Percentiles rank a stretch among this genome's conserved stretches.
Evolutionary conservation across 495 filamentous ascomycete species (phyloP).

Genomic region (Astrocystis sublimbata): DNA sequence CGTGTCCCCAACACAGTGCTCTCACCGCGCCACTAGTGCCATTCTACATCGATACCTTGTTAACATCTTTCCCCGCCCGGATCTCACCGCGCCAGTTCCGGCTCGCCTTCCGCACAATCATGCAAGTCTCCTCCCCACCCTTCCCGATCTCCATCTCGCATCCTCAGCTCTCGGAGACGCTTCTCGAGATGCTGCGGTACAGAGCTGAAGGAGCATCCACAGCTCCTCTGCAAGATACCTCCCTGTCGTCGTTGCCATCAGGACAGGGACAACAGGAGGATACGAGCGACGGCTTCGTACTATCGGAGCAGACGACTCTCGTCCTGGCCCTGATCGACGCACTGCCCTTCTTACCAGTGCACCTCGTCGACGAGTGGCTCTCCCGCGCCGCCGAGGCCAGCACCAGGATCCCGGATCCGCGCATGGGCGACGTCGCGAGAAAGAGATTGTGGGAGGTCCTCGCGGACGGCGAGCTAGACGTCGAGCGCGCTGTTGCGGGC

Average conservation of each 20-base stretch:
- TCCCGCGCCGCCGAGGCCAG: constrained; percentile 70
- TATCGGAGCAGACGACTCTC: constrained; percentile 83
- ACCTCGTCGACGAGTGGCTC: constrained; percentile 64
- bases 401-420: constrained; percentile 58
- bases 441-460: constrained; percentile 84
- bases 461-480: constrained; percentile 86
- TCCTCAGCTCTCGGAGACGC: constrained; percentile 71
- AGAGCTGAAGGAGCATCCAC: constrained; percentile 55
- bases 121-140: constrained; percentile 83
- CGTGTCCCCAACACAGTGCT: constrained; percentile 71
- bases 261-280: constrained; percentile 21
- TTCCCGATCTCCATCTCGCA: constrained; percentile 68
- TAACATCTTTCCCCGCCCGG: constrained; percentile 78
- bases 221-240: constrained; percentile 33
- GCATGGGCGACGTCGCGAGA: constrained; percentile 65
- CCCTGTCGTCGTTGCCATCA: constrained; percentile 21
- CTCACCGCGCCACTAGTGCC: constrained; percentile 74
- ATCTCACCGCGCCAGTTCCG: constrained; percentile 90
- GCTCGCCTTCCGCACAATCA: constrained; percentile 85
- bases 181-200: constrained; percentile 79
- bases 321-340: constrained; percentile 80
- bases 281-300: constrained; percentile 40
- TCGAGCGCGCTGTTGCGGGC: constrained; percentile 76
- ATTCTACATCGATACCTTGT: constrained; percentile 83
- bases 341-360: constrained; percentile 69